Conservation (phyloP, 2,329 filamentous ascomycete genomes). For the Salinomyces thailandicus region DNA sequence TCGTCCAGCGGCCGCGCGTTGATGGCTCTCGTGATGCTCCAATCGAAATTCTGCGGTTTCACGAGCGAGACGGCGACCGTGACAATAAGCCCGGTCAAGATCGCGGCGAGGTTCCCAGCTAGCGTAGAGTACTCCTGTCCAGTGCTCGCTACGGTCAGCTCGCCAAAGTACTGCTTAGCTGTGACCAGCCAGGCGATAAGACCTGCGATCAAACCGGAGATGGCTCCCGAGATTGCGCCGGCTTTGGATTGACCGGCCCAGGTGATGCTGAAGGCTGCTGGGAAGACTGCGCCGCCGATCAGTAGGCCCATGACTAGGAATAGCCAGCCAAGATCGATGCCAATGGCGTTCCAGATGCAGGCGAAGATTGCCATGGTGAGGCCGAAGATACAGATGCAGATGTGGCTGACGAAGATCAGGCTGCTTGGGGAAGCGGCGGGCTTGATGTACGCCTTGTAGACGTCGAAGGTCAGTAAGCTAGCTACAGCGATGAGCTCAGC, state of each 20-base stretch:
- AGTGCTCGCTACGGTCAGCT: constrained; percentile 29
- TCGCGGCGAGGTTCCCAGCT: constrained; percentile 31
- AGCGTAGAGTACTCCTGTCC: constrained; percentile 30
- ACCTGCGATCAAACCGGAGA: constrained; percentile 34
- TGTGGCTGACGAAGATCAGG: constrained; percentile 30
- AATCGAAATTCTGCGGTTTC: constrained; percentile 31
- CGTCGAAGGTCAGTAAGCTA: constrained; percentile 1
- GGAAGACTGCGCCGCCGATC: constrained; percentile 34
- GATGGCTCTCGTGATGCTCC: constrained; percentile 30
- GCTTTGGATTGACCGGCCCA: constrained; percentile 37
- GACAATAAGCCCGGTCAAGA: constrained; percentile 33
- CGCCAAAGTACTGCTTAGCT: constrained; percentile 24
- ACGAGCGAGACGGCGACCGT: constrained; percentile 27
- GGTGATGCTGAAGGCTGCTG: constrained; percentile 32
- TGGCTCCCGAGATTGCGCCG: constrained; percentile 35
- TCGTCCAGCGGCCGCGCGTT: constrained; percentile 17
- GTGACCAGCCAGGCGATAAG: constrained; percentile 33
- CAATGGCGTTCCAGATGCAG: constrained; percentile 12
- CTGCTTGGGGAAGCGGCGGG: constrained; percentile 26
- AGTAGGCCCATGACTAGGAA: constrained; percentile 28
- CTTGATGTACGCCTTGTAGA: constrained; percentile 31
- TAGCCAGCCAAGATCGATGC: constrained; percentile 31
- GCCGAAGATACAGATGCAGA: constrained; percentile 31
- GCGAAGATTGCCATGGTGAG: constrained; percentile 28
- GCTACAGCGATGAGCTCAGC: constrained; percentile 31